Evolutionary conservation across 2,329 filamentous ascomycete genomes (phyloP), one percentile per base, ranked within the genome.

Genomic region (Colletotrichum sojae): DNA sequence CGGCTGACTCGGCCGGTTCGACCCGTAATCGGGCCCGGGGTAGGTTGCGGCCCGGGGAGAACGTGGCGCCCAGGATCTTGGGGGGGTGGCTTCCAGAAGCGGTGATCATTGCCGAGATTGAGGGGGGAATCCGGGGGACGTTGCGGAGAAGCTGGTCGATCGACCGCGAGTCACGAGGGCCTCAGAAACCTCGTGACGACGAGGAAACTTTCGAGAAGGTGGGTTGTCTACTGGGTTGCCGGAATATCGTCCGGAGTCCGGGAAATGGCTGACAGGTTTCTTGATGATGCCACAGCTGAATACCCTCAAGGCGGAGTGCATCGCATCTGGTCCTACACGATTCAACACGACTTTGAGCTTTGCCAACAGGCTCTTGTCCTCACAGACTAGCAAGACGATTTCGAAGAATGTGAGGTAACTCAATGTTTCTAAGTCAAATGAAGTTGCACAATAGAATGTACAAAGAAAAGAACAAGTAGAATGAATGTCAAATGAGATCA

Each of bases 121-220:
- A 27, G 15, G 20, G 22, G 36, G 15, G 18, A 36, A 18, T 36
- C 15, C 25, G 43, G 48, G 55, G 63, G 25, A 60, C 25, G 39
- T 40, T 66, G 56, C 40, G 56, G 56, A 45, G 63, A 61, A 63
- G 60, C 40, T 54, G 36, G 59, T 54, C 36, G 13, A 48, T 60
- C 49, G 12, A 31, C 36, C 25, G 25, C 25, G 16, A 27, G 54
- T 22, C 45, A 25, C 6, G 31, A 31, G 49, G 15, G 12, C 25
- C 15, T 1, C 25, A 8, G 45, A 5, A 46, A 46, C 45, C 31
- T 36, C 31, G 31, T 36, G 31, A 36, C 2, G 31, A 36, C 31
- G 31, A 18, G 8, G 51, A 40, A 25, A 16, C 16, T 13, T 6
- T 15, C 25, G 2, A 15, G 3, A 46, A 15, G n/a, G 31, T 39